A percentile compares a stretch with the other conserved stretches of the same genome.
These are phyloP conservation scores for Alternaria sp. DNA, from an alignment of 2,329 filamentous ascomycete species.

Conservation along the genomic window DNA sequence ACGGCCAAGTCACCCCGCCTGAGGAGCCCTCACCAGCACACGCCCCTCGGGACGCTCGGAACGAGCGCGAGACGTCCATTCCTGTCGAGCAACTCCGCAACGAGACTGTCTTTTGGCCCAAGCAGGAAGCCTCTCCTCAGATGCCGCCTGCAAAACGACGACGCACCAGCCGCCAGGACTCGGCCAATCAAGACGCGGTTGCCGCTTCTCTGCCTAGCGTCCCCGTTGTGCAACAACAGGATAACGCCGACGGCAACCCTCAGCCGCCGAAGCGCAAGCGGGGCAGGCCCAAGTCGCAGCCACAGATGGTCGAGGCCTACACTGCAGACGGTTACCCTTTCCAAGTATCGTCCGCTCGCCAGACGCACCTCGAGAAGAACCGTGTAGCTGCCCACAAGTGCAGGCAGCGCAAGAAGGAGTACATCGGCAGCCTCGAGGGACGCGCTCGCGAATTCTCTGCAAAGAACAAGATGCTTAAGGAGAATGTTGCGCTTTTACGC, in stretches of 20 bases:
- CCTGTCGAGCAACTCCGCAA: conserved; percentile 38
- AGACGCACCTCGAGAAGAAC: conserved; percentile 67
- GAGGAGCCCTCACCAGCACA: conserved; percentile 42
- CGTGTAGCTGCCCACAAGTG: conserved; percentile 76
- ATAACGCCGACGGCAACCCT: conserved; percentile 21
- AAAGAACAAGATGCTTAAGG: conserved; percentile 45
- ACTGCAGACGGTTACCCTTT: conserved; percentile 43
- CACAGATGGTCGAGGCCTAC: conserved; percentile 38
- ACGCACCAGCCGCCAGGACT: conserved; percentile 28
- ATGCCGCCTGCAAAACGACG: conserved; percentile 32
- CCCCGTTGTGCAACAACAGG: conserved; percentile 16
- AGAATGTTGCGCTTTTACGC: conserved; percentile 41
- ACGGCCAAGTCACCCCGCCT: conserved; percentile 46
- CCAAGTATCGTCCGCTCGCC: conserved; percentile 43
- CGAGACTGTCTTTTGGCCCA: conserved; percentile 33
- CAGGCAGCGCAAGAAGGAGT: conserved; percentile 70
- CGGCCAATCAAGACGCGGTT: conserved; percentile 13
- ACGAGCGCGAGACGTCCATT: conserved; percentile 31
- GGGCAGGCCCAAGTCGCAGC: conserved; percentile 44
- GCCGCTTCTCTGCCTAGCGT: not conserved
- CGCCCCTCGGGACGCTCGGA: conserved; percentile 3
- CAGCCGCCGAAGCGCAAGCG: conserved; percentile 46
- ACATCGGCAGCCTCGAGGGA: conserved; percentile 59
- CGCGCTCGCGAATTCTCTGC: conserved; percentile 49
- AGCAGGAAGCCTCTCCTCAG: conserved; percentile 12